A percentile compares a stretch with the other conserved stretches of the same genome.
phyloP scores from a whole-genome alignment of 2,329 filamentous ascomycete species.

The Neophaeococcomyces aloes region DNA sequence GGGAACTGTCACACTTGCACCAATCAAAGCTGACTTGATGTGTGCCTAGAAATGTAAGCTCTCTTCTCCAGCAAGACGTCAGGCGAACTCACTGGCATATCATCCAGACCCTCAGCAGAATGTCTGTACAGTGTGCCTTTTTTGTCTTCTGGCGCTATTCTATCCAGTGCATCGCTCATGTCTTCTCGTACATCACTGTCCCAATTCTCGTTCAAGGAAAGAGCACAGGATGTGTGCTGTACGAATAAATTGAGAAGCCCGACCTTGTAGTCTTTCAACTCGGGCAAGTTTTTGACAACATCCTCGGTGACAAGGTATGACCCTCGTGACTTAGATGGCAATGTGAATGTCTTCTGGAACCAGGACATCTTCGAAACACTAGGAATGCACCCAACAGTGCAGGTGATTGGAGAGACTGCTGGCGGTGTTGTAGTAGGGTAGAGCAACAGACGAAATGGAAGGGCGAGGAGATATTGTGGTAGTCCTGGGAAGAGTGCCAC shows the following conservation, averaged over 20 bases:
- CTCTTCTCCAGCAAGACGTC: background rate
- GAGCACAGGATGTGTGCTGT: conserved; percentile 86
- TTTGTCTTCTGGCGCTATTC: conserved; percentile 73
- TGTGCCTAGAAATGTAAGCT: conserved; percentile 52
- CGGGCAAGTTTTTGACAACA: conserved; percentile 60
- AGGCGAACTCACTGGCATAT: conserved; percentile 75
- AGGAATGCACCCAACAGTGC: conserved; percentile 1
- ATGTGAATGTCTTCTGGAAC: conserved; percentile 74
- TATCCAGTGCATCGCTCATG: conserved; percentile 88
- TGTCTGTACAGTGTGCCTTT: conserved; percentile 74
- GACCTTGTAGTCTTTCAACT: conserved; percentile 72
- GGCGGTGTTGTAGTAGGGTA: background rate
- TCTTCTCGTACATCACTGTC: conserved; percentile 77
- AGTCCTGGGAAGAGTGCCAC: conserved; percentile 18
- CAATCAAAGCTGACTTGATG: conserved; percentile 81
- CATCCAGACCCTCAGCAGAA: conserved; percentile 74
- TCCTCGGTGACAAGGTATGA: conserved; percentile 81
- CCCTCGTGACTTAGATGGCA: conserved; percentile 67
- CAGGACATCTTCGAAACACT: conserved; percentile 40
- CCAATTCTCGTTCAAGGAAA: conserved; percentile 88
- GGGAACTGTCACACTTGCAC: conserved; percentile 80
- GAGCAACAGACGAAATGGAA: conserved; percentile 13
- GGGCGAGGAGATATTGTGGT: conserved; percentile 16
- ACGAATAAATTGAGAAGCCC: conserved; percentile 82
- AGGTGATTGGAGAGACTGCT: background rate